Evolutionary conservation across 2,329 filamentous ascomycete species (phyloP), one percentile per base, ranked within the genome.

Genomic region (Hypoxylon sp.): DNA sequence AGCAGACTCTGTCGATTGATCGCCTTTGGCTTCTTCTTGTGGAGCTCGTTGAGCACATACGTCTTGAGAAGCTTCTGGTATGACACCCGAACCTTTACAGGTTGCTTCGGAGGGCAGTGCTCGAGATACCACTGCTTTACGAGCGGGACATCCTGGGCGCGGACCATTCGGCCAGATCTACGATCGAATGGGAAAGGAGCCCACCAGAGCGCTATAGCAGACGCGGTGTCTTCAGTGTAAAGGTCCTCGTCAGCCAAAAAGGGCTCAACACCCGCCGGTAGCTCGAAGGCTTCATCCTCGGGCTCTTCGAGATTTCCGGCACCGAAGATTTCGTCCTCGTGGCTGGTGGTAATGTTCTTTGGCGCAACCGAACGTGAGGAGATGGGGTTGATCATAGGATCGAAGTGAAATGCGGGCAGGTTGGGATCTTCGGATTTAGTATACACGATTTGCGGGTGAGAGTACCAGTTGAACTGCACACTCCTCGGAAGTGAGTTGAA

Each of bases 41-140:
- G 96, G 42, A 99, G 82, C 77, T 98, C 94, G 67, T 99, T 99
- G 64, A 99, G 83, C 15, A 99, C 95, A 67, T 88, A 99, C 3
- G 91, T 94, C 81, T 99, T 99, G 38, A 99, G 82, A 57, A 99
- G 80, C 79, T 99, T 99, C 76, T 99, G 95, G 73, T 99, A 99
- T 0, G 95, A 99, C 8, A 99, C 95, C 70, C 95, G 87, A 51
- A 99, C 93, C 78, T 99, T 99, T 65, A 98, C 93, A 0, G 95
- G 94, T 69, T 97, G 92, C 63, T 81, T 79, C 53, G 89, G 86
- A 9, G 95, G 93, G 64, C 92, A 93, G 73, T 99, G 96, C 76
- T 99, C 94, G 4, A 99, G 83, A 71, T 99, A 99, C 91, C 92
- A 98, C 74, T 98, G 95, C 77, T 99, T 99, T 48, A 99, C 90